Percentiles rank a stretch among this genome's conserved stretches.
phyloP scores from a whole-genome alignment of 768 basidiomycete genomes.

The Trametes gibbosa region DNA sequence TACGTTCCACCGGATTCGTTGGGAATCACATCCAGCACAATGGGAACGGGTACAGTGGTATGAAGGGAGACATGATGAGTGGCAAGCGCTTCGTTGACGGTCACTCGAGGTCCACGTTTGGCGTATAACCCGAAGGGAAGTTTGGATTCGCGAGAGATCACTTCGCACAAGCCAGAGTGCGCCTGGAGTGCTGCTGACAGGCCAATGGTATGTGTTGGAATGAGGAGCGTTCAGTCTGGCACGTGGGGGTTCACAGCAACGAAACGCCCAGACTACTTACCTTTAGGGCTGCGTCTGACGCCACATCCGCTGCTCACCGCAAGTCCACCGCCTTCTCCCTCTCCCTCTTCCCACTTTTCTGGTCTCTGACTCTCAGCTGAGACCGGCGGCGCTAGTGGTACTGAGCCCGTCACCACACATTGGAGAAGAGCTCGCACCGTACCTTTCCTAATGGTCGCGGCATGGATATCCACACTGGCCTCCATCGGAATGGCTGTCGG shows the following conservation, averaged over 20 bases:
- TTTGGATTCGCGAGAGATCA: not conserved
- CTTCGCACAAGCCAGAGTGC: not conserved
- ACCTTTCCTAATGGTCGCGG: slow-evolving; percentile 34
- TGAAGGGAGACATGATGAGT: not conserved
- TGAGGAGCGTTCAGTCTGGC: not conserved
- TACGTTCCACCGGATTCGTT: not conserved
- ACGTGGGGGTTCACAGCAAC: not conserved
- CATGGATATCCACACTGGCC: slow-evolving; percentile 68
- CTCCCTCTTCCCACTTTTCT: too few relatives aligned
- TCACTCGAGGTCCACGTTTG: not conserved
- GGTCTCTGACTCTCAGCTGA: too few relatives aligned
- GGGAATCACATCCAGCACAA: not conserved
- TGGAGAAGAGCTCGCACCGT: not conserved
- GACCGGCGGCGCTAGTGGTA: too few relatives aligned
- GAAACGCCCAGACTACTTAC: not conserved
- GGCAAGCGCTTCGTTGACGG: not conserved
- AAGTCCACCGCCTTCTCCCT: not conserved
- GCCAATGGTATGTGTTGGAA: not conserved
- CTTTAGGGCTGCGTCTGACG: not conserved
- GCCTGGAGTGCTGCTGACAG: not conserved
- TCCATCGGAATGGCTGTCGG: slow-evolving; percentile 84
- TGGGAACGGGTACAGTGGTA: not conserved
- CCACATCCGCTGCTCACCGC: not conserved
- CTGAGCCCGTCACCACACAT: not conserved
- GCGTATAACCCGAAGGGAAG: not conserved